A percentile compares a stretch with the other conserved stretches of the same genome.
Evolutionary conservation across 202 grass and related monocot species (phyloP).

Genomic region (Hordeum pubiflorum): DNA sequence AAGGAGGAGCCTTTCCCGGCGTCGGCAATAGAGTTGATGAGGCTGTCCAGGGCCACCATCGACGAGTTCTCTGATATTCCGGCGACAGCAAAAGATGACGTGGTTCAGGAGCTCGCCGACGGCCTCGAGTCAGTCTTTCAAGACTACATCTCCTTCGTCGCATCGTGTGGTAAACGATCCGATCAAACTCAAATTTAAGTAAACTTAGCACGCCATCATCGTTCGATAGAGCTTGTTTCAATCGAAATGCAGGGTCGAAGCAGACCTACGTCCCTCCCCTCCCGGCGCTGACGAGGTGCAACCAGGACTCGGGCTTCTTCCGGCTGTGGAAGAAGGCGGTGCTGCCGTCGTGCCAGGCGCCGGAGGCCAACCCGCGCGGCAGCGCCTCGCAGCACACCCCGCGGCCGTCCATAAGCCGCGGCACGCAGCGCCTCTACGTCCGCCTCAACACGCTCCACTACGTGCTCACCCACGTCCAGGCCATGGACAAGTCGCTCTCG

Average conservation of each 20-base stretch:
- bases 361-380: conserved; percentile 10
- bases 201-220: too few species aligned
- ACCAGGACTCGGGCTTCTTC: conserved; percentile 69
- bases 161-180: conserved; percentile 56
- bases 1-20: conserved; percentile 67
- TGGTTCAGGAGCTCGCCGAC: conserved; percentile 67
- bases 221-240: not conserved
- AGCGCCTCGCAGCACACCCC: conserved; percentile 36
- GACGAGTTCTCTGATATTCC: conserved; percentile 86
- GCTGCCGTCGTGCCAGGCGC: conserved; percentile 46
- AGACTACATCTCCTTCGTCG: conserved; percentile 74
- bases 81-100: conserved; percentile 55
- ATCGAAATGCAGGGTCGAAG: conserved; percentile 42
- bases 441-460: conserved; percentile 91
- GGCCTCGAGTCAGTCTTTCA: conserved; percentile 56
- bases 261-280: conserved; percentile 66
- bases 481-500: conserved; percentile 49
- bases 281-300: conserved; percentile 73
- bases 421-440: conserved; percentile 84
- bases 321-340: conserved; percentile 67
- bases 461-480: conserved; percentile 52
- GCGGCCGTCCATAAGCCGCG: conserved; percentile 71
- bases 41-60: conserved; percentile 51
- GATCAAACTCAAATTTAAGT: not conserved
- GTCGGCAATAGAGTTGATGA: conserved; percentile 73